Evolutionary conservation across 1,139 yeast genomes (phyloP).

Genomic region (Meyerozyma sp.): DNA sequence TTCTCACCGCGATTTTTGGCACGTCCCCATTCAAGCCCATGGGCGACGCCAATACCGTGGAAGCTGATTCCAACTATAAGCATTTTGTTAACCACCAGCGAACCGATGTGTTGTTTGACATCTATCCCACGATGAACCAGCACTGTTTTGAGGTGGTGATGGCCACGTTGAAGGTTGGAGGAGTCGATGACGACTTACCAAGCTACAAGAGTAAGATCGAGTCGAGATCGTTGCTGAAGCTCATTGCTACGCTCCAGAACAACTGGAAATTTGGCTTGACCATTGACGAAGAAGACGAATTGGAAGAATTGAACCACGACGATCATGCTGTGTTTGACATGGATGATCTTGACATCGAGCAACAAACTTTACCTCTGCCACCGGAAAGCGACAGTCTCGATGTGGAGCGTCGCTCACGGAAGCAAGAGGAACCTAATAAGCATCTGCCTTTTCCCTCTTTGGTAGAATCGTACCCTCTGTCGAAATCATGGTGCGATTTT

Average conservation of each 20-base stretch:
- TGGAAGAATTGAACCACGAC: conserved; percentile 10
- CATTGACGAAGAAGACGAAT: conserved; percentile 27
- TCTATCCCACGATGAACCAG: conserved; percentile 36
- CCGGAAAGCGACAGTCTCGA: neutral
- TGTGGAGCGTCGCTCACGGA: neutral
- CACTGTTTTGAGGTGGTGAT: conserved; percentile 31
- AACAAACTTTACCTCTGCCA: neutral
- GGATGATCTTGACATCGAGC: conserved; percentile 19
- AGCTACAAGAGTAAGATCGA: conserved; percentile 21
- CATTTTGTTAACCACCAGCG: conserved; percentile 31
- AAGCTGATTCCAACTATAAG: conserved; percentile 32
- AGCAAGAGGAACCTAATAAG: neutral
- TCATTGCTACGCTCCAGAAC: conserved; percentile 23
- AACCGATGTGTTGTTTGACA: conserved; percentile 33
- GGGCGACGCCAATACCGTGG: conserved; percentile 12
- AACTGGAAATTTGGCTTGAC: conserved; percentile 30
- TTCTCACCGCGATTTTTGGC: conserved; percentile 46
- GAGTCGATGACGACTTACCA: conserved; percentile 26
- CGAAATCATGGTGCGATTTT: conserved; percentile 33
- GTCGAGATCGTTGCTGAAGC: conserved; percentile 23
- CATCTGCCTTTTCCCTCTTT: conserved; percentile 21
- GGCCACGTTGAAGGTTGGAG: conserved; percentile 28
- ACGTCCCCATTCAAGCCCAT: conserved; percentile 37
- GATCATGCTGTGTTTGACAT: conserved; percentile 22
- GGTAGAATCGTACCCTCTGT: conserved; percentile 24